A percentile compares a stretch with the other conserved stretches of the same genome.
Conservation (phyloP, 1,139 yeast genomes). For the Kodamaea suecica region DNA sequence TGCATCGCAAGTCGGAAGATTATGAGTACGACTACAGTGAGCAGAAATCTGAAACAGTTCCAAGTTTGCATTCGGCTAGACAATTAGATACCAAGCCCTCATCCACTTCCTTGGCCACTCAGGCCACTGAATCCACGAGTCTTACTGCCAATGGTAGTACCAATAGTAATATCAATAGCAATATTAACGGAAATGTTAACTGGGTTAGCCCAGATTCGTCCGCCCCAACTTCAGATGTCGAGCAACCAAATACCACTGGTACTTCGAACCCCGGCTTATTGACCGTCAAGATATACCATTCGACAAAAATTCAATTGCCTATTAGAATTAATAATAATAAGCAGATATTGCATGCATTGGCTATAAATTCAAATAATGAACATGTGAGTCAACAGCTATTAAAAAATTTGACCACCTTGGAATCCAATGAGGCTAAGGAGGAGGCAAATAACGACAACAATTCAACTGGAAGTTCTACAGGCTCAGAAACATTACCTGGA, state of each 20-base stretch:
- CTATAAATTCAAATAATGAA: slow-evolving; percentile 44
- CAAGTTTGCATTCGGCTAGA: not conserved
- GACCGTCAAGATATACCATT: slow-evolving; percentile 65
- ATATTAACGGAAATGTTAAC: not conserved
- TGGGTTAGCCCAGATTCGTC: slow-evolving; percentile 6
- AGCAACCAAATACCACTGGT: slow-evolving; percentile 10
- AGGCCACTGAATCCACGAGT: slow-evolving; percentile 5
- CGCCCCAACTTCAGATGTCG: slow-evolving; percentile 6
- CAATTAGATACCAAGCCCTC: slow-evolving; percentile 6
- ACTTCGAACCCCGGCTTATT: slow-evolving; percentile 58
- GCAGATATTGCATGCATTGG: slow-evolving; percentile 51
- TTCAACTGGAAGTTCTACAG: slow-evolving; percentile 2
- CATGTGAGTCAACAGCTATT: slow-evolving; percentile 36
- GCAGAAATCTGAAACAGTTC: slow-evolving; percentile 1
- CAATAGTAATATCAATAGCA: too few species aligned
- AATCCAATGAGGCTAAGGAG: slow-evolving; percentile 19
- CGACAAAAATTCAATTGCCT: slow-evolving; percentile 61
- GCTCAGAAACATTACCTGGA: slow-evolving; percentile 28
- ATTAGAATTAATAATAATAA: slow-evolving; percentile 53
- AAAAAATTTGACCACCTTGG: slow-evolving; percentile 27
- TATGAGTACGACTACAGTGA: slow-evolving; percentile 5
- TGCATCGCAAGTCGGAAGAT: slow-evolving; percentile 5
- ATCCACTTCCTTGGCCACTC: slow-evolving; percentile 11
- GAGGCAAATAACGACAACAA: slow-evolving; percentile 2
- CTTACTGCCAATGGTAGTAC: not conserved